A percentile compares a stretch with the other conserved stretches of the same genome.
These are phyloP conservation scores for Lactarius quietus DNA, from an alignment of 768 basidiomycete species.

Conservation along the genomic window DNA sequence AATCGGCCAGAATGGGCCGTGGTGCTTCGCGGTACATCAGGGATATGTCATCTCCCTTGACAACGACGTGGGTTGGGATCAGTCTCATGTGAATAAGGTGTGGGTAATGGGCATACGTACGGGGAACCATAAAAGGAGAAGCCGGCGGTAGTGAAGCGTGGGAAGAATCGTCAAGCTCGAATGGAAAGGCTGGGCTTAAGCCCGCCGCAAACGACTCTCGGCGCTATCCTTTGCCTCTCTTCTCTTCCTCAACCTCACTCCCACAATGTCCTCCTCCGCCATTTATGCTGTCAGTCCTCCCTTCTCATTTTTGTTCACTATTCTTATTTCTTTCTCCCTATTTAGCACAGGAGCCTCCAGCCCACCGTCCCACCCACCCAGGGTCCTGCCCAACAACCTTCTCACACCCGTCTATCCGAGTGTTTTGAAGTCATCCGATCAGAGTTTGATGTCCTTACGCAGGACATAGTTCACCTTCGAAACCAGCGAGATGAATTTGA, in stretches of 20 bases:
- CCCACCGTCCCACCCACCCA: conserved; percentile 40
- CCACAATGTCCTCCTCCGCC: conserved; percentile 30
- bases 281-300: conserved; percentile 31
- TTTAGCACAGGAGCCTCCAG: conserved; percentile 42
- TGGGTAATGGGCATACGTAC: neutral
- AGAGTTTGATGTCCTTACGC: conserved; percentile 76
- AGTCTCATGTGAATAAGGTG: conserved; percentile 1
- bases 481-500: conserved; percentile 88
- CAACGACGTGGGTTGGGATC: neutral
- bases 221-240: conserved; percentile 23
- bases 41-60: neutral
- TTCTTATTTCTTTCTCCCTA: neutral
- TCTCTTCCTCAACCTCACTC: conserved; percentile 19
- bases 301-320: neutral
- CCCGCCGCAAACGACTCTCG: conserved; percentile 21
- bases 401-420: conserved; percentile 58
- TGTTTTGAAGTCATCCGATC: conserved; percentile 76
- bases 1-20: neutral
- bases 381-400: conserved; percentile 29
- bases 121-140: conserved; percentile 18
- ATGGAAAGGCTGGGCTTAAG: conserved; percentile 14
- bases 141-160: conserved; percentile 17
- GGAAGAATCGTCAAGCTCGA: conserved; percentile 3
- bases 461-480: conserved; percentile 64
- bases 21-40: neutral